These are phyloP conservation scores for Neonectria ditissima DNA, from an alignment of 2,329 filamentous ascomycete genomes.

Conservation along the genomic window DNA sequence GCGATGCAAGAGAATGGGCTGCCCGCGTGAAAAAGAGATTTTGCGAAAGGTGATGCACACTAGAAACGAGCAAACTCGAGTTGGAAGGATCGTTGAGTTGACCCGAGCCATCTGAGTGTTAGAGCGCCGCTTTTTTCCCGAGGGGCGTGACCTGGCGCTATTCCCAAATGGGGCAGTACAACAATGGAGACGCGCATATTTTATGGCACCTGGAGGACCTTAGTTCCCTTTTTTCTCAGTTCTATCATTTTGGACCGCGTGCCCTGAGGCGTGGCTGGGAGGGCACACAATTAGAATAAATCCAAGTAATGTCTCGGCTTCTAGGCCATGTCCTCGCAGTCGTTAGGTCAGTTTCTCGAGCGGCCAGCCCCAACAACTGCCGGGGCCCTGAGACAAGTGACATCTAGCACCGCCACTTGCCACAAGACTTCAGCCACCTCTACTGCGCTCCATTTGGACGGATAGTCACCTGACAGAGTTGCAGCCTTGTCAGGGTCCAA, in stretches of 20 bases:
- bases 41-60: conserved; percentile 31
- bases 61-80: conserved; percentile 36
- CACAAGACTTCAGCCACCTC: conserved; percentile 9
- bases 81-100: conserved; percentile 37
- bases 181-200: conserved; percentile 25
- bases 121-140: conserved; percentile 33
- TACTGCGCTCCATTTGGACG: background rate
- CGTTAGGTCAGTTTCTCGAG: background rate
- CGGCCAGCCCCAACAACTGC: background rate
- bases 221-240: background rate
- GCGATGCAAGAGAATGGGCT: conserved; percentile 27
- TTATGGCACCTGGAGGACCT: conserved; percentile 4
- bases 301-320: background rate
- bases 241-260: background rate
- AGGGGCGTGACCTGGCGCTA: conserved; percentile 41
- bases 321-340: background rate
- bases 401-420: conserved; percentile 11
- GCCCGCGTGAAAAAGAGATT: conserved; percentile 32
- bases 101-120: conserved; percentile 37
- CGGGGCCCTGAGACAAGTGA: background rate
- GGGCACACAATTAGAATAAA: background rate
- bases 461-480: conserved; percentile 14
- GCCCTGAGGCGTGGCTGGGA: background rate
- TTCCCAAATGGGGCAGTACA: conserved; percentile 18
- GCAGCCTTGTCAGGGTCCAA: conserved; percentile 6